These are phyloP conservation scores for Eruca vesicaria DNA, from an alignment of 441 rosid species.

Conservation along the genomic window DNA sequence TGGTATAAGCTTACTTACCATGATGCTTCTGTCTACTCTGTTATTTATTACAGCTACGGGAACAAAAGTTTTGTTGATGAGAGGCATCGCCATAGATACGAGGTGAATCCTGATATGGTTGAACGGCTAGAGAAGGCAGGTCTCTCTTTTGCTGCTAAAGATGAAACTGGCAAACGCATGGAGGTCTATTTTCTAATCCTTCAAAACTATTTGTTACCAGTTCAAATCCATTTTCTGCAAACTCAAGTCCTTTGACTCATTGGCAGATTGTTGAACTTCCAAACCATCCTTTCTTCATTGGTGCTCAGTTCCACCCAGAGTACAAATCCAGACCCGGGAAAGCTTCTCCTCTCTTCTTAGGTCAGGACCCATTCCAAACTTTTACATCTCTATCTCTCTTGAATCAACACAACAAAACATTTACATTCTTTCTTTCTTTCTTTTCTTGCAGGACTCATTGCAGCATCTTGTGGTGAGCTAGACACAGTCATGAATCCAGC, in stretches of 20 bases:
- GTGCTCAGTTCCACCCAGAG: conserved; percentile 96
- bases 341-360: conserved; percentile 83
- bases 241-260: not conserved
- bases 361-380: conserved; percentile 35
- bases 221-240: not conserved
- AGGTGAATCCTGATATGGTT: conserved; percentile 74
- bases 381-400: not conserved
- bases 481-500: conserved; percentile 45
- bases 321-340: conserved; percentile 94
- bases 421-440: not conserved
- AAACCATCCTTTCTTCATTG: conserved; percentile 81
- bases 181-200: conserved; percentile 45
- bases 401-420: not conserved
- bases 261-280: conserved; percentile 78
- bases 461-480: conserved; percentile 72
- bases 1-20: not conserved
- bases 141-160: conserved; percentile 66
- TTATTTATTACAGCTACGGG: conserved; percentile 51
- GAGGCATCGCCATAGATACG: conserved; percentile 76
- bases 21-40: not conserved
- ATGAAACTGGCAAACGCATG: conserved; percentile 66
- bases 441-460: conserved; percentile 65
- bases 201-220: not conserved
- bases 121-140: conserved; percentile 54
- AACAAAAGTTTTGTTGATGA: conserved; percentile 50